Conservation (phyloP, 768 basidiomycete species). For the Boletus rubroflammeus region DNA sequence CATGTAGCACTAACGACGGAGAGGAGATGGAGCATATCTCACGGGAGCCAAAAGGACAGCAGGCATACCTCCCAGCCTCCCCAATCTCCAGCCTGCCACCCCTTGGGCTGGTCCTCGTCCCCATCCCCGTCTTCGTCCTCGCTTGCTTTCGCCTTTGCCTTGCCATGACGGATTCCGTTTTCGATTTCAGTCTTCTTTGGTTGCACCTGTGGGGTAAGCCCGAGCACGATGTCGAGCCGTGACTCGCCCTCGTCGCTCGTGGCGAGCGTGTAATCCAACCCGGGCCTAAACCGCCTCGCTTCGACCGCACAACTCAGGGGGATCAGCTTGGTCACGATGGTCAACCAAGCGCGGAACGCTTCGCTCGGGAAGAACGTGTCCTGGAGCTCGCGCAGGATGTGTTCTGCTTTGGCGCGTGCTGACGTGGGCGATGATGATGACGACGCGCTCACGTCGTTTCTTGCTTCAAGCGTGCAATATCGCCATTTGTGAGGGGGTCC, state of each 20-base stretch:
- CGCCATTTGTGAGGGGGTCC: slow-evolving; percentile 96
- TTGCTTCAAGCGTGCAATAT: slow-evolving; percentile 61
- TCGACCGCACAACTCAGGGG: slow-evolving; percentile 72
- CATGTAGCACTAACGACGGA: slow-evolving; percentile 73
- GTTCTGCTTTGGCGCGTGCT: slow-evolving; percentile 18
- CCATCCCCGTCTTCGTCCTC: slow-evolving; percentile 26
- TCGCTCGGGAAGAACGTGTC: slow-evolving; percentile 71
- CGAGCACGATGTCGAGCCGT: slow-evolving; percentile 81
- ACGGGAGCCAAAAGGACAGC: background rate
- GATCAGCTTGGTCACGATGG: slow-evolving; percentile 64
- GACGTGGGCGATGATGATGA: background rate
- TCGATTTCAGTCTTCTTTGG: slow-evolving; percentile 13
- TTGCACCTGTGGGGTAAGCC: slow-evolving; percentile 67
- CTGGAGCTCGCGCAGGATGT: slow-evolving; percentile 46
- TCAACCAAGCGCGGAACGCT: slow-evolving; percentile 92
- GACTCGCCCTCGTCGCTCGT: slow-evolving; percentile 80
- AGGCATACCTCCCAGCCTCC: slow-evolving; percentile 89
- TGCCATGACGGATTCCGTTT: slow-evolving; percentile 17
- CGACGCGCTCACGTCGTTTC: background rate
- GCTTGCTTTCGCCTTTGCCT: slow-evolving; percentile 27
- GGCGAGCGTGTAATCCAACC: slow-evolving; percentile 92
- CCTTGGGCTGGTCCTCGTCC: slow-evolving; percentile 32
- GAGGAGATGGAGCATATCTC: background rate
- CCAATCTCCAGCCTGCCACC: slow-evolving; percentile 74
- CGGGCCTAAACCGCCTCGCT: slow-evolving; percentile 86